Conservation (phyloP, 805 yeast genomes). For the Candida corydali region DNA sequence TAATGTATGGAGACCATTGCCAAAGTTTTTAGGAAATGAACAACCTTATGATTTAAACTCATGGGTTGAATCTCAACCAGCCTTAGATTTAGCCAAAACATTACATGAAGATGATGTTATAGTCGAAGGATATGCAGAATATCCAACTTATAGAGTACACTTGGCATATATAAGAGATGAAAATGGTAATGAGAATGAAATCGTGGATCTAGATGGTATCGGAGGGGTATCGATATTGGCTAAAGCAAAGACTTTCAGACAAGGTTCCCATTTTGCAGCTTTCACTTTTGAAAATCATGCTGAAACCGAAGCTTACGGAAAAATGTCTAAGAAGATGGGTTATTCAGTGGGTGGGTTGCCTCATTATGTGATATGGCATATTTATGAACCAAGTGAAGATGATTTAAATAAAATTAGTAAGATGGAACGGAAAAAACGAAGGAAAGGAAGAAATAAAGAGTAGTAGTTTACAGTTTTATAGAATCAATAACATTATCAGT, state of each 20-base stretch:
- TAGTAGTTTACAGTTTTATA: not conserved
- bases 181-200: constrained; percentile 56
- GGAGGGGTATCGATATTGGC: constrained; percentile 85
- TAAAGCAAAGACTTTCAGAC: constrained; percentile 67
- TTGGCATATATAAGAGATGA: constrained; percentile 66
- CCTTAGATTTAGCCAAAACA: constrained; percentile 57
- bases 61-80: constrained; percentile 88
- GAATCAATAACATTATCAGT: not conserved
- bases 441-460: constrained; percentile 19
- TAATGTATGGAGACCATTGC: constrained; percentile 96
- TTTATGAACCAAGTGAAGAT: constrained; percentile 84
- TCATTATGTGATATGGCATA: constrained; percentile 87
- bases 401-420: constrained; percentile 67
- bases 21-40: constrained; percentile 82
- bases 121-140: constrained; percentile 85
- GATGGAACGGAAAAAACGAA: constrained; percentile 63
- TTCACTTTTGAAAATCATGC: constrained; percentile 82
- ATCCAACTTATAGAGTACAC: constrained; percentile 83
- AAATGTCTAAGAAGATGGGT: constrained; percentile 75
- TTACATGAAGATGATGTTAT: constrained; percentile 79
- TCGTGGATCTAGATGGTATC: constrained; percentile 75
- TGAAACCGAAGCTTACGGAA: constrained; percentile 85
- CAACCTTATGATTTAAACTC: constrained; percentile 96
- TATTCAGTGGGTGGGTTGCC: constrained; percentile 84
- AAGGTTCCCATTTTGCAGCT: constrained; percentile 82